Percentiles rank a stretch among this genome's conserved stretches.
Conservation (phyloP, 805 yeast species). For the Yamadazyma ubonensis region DNA sequence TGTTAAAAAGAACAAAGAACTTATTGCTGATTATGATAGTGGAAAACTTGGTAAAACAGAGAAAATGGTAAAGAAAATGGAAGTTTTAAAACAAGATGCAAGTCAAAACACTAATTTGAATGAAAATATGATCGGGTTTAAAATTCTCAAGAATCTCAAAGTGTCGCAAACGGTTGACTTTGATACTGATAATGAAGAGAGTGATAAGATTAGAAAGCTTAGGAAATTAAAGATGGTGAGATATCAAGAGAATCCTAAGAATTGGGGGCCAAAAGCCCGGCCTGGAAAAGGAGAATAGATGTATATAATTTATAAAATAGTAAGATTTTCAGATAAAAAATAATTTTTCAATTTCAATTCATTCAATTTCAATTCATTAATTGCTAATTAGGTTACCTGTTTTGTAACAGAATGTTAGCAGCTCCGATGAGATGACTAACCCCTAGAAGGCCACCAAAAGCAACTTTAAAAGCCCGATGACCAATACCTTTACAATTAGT, state of each 20-base stretch:
- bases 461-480: too few species aligned
- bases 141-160: conserved; percentile 47
- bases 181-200: conserved; percentile 54
- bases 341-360: too few species aligned
- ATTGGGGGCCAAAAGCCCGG: conserved; percentile 96
- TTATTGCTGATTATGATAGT: conserved; percentile 21
- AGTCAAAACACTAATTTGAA: conserved; percentile 42
- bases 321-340: too few species aligned
- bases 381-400: too few species aligned
- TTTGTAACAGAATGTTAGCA: too few species aligned
- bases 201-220: conserved; percentile 56
- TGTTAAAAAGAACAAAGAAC: conserved; percentile 28
- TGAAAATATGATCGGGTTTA: conserved; percentile 47
- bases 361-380: too few species aligned
- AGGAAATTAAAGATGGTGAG: conserved; percentile 80
- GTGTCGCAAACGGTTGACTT: conserved; percentile 46
- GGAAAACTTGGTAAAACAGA: conserved; percentile 16
- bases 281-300: conserved; percentile 38
- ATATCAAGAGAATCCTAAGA: conserved; percentile 89
- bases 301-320: background rate
- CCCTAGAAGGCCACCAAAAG: background rate
- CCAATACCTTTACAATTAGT: too few species aligned
- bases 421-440: too few species aligned
- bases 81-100: conserved; percentile 25
- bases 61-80: conserved; percentile 18